These are phyloP conservation scores for Periconia sp. DNA, from an alignment of 2,329 filamentous ascomycete species.

Conservation along the genomic window DNA sequence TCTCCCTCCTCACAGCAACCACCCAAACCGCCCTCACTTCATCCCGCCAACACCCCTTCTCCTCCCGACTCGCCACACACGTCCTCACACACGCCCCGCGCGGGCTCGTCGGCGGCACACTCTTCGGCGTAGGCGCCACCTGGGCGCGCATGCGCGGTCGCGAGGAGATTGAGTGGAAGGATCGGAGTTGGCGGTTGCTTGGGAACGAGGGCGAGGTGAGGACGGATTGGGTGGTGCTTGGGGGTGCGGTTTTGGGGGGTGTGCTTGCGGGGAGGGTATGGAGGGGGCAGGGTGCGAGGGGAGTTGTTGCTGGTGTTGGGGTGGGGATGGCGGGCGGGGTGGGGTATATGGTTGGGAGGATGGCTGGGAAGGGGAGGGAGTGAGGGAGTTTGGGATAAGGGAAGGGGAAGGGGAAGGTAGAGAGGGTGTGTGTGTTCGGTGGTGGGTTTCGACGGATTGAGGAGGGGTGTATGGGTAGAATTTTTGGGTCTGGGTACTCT, in stretches of 20 bases:
- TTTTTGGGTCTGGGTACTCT: no score
- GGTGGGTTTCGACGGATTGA: no score
- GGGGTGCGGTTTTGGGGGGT: constrained; percentile 44
- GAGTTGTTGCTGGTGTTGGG: constrained; percentile 49
- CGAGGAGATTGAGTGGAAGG: constrained; percentile 65
- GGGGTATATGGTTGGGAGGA: constrained; percentile 15
- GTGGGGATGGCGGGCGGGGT: constrained; percentile 55
- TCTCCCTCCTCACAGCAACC: constrained; percentile 46
- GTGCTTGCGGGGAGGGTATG: constrained; percentile 34
- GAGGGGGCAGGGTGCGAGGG: constrained; percentile 36
- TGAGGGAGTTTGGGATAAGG: no score
- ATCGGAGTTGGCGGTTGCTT: constrained; percentile 63
- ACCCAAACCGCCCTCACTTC: constrained; percentile 26
- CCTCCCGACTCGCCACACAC: constrained; percentile 21
- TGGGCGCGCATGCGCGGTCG: constrained; percentile 56
- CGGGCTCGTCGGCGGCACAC: constrained; percentile 50
- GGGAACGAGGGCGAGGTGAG: constrained; percentile 58
- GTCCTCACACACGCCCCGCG: constrained; percentile 52
- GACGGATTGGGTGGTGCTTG: constrained; percentile 58
- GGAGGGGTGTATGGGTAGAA: no score
- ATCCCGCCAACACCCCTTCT: constrained; percentile 24
- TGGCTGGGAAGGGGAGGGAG: background rate
- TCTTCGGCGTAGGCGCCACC: constrained; percentile 49
- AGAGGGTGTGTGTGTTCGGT: no score
- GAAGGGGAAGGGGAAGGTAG: no score